Percentiles rank a stretch among this genome's conserved stretches.
phyloP scores from a whole-genome alignment of 2,329 filamentous ascomycete genomes.

The Annulohypoxylon truncatum region DNA sequence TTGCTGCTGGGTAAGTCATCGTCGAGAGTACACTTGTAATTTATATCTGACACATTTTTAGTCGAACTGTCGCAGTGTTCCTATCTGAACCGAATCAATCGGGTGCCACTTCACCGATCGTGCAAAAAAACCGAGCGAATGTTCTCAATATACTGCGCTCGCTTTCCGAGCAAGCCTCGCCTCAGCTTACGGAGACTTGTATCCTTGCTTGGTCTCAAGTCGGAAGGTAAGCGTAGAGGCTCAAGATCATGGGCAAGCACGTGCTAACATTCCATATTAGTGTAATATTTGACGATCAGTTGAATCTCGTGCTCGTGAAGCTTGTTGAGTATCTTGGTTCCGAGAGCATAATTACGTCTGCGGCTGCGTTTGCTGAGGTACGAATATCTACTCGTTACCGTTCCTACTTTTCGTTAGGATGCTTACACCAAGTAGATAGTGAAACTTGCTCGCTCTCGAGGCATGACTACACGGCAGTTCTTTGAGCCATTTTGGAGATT shows the following conservation, averaged over 20 bases:
- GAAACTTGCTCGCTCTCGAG: constrained; percentile 74
- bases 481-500: constrained; percentile 91
- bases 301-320: constrained; percentile 85
- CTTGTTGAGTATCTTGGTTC: constrained; percentile 90
- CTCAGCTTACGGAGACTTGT: constrained; percentile 81
- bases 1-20: constrained; percentile 77
- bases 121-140: constrained; percentile 74
- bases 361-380: constrained; percentile 85
- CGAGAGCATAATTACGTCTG: constrained; percentile 80
- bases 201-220: constrained; percentile 89
- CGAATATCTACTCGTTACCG: constrained; percentile 26
- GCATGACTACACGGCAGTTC: constrained; percentile 72
- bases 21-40: constrained; percentile 7
- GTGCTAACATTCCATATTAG: constrained; percentile 51
- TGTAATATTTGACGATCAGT: constrained; percentile 80
- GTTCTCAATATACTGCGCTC: constrained; percentile 77
- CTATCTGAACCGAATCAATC: constrained; percentile 59
- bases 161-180: constrained; percentile 75
- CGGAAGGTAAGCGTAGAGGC: constrained; percentile 66
- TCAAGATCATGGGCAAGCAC: not conserved
- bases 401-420: not conserved
- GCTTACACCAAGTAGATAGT: constrained; percentile 60
- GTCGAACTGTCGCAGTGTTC: constrained; percentile 74
- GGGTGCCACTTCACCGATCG: constrained; percentile 55
- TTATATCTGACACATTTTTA: constrained; percentile 49